phyloP scores from a whole-genome alignment of 352 stramenopile genomes.

The Pythium oligandrum region DNA sequence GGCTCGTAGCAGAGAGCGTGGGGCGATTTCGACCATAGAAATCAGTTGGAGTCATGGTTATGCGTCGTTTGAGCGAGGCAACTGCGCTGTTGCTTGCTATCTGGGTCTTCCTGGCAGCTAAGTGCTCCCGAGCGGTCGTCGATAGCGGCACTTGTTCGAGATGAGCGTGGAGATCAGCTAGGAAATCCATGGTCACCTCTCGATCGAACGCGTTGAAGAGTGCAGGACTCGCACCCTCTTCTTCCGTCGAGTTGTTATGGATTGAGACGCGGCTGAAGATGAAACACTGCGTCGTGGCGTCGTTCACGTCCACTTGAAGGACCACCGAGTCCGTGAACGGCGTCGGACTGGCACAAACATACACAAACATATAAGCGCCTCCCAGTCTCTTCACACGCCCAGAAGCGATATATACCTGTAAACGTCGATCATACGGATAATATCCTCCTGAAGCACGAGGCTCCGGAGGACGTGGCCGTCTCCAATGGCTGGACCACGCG shows the following conservation, averaged over 20 bases:
- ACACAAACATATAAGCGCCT: too few relatives aligned
- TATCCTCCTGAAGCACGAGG: conserved; percentile 11
- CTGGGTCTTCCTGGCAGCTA: background rate
- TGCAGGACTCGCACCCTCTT: background rate
- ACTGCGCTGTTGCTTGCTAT: too few relatives aligned
- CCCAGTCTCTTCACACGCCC: background rate
- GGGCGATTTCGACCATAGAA: conserved; percentile 13
- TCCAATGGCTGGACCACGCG: too few relatives aligned
- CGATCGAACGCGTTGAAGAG: conserved; percentile 8
- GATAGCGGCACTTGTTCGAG: conserved; percentile 49
- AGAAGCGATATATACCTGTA: conserved; percentile 54
- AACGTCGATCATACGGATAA: conserved; percentile 18
- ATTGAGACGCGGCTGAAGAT: conserved; percentile 12
- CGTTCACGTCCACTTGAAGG: conserved; percentile 21
- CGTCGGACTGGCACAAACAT: conserved; percentile 29
- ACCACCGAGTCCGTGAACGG: conserved; percentile 48
- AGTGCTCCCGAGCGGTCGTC: conserved; percentile 23
- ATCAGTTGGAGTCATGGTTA: conserved; percentile 6
- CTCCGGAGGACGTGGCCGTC: background rate
- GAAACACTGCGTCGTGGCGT: too few relatives aligned
- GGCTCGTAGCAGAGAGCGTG: background rate
- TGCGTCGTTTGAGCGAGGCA: conserved; percentile 6
- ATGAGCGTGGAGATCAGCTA: conserved; percentile 33
- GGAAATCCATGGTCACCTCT: conserved; percentile 26
- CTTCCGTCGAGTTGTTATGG: too few relatives aligned